Base-by-base conservation (phyloP, 192 early-diverging fungal genomes). In the Pecoramyces ruminantium region DNA sequence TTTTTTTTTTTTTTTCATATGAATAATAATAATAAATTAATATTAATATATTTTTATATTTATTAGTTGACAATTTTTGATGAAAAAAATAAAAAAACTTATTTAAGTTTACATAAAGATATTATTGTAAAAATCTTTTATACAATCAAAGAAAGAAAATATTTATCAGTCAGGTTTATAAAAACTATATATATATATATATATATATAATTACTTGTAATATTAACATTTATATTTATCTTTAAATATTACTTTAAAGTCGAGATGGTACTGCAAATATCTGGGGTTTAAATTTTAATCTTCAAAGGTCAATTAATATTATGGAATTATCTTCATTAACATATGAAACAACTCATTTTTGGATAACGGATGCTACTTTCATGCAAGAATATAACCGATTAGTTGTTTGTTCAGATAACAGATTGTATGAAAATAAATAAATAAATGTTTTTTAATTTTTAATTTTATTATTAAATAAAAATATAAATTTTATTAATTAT, bases 91-190 rank as follows among this genome's bases (percentile, higher is more conserved):
- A 80, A 86, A 77, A 86, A 84, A 83, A 79, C 88, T 17, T 83
- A 88, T 28, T 83, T 82, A 30, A 83, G 83, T 8, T 88, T 88
- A 4, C 89, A 92, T 80, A 89, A 87, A 78, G 89, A 91, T 51
- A 89, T 90, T 83, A 89, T 92, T 79, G 86, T 85, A 34, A 29
- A 85, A 40, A 85, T 92, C 28, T 89, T 91, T 78, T 92, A 86
- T 82, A 86, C 91, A 67, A 78, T 83, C 13, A 89, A 89, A 78
- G 90, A 92, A 83, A 79, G 90, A 28, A 92, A 92, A 81, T 92
- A 92, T 78, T 81, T 92, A 29, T 88, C 82, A 67, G 83, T 92
- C 28, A 88, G 89, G 89, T 90, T 82, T 67, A 34, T 27, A 29
- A 83, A 9, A 21, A 79, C 5, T 80, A 21, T 80, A 78, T 78